Base-by-base conservation (phyloP, 2,329 filamentous ascomycete species). In the Cladophialophora psammophila region DNA sequence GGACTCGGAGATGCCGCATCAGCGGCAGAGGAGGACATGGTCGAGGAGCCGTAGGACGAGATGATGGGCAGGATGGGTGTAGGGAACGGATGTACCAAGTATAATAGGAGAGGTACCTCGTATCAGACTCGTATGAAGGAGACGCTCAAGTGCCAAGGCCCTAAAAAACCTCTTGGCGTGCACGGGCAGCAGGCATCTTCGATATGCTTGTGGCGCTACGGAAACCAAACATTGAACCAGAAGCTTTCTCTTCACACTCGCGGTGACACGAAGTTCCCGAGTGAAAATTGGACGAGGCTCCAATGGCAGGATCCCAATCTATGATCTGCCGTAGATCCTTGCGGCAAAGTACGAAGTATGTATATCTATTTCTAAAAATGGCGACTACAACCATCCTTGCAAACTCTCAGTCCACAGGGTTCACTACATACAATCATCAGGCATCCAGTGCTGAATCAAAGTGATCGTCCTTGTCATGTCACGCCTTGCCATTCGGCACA, bases 1-100 rank as follows among this genome's bases (percentile, higher is more conserved):
- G 81, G 80, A 34, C 78, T 77, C 13, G 74, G 64, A 32, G 52
- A 26, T 13, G 35, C 26, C 26, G 66, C 10, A 32, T 57, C 34
- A 32, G 35, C 3, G 13, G 60, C 31, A 12, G 61, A 54, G 35
- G 55, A 40, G 31, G 53, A 54, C 65, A 67, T 67, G 32, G n/a
- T 40, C 32, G 18, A 31, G 45, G 12, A 6, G 26, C 26, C 26
- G 3, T 50, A 13, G n/a, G 45, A 31, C 45, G 45, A 20, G 45
- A 13, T 50, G 45, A 15, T 31, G 9, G 9, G n/a, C 26, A 13
- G 20, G 26, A 26, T 26, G 26, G 26, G 26, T 26, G 26, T 26
- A 26, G 26, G 26, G 26, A 3, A 26, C 26, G 26, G 26, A 26
- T 3, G 2, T 26, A 26, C 26, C 26, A 26, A 26, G 26, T 26